phyloP scores from a whole-genome alignment of 768 basidiomycete species.

The Baorangia bicolor region DNA sequence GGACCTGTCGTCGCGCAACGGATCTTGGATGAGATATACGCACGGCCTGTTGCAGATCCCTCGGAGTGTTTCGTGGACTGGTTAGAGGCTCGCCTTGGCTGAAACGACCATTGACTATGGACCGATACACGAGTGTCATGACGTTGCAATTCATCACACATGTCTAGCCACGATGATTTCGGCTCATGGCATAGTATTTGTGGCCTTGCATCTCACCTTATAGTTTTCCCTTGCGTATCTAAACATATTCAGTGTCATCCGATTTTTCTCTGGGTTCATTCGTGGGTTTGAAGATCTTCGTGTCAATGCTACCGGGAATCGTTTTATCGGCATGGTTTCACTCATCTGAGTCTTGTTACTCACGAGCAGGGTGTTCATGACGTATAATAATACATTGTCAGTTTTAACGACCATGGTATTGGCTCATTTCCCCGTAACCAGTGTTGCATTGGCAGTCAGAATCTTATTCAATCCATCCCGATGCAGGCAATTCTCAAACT shows the following conservation, averaged over 20 bases:
- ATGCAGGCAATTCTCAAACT: conserved; percentile 65
- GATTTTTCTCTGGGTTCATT: not conserved
- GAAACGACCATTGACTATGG: conserved; percentile 21
- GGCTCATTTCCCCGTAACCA: not conserved
- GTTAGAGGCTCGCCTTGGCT: conserved; percentile 37
- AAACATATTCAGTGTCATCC: not conserved
- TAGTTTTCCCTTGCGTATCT: not conserved
- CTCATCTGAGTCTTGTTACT: not conserved
- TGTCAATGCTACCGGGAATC: not conserved
- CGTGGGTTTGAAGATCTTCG: not conserved
- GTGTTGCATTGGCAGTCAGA: conserved; percentile 42
- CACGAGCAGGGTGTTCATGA: not conserved
- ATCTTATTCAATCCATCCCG: conserved; percentile 64
- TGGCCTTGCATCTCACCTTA: not conserved
- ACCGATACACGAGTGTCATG: not conserved
- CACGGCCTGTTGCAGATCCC: conserved; percentile 32
- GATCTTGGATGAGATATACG: conserved; percentile 50
- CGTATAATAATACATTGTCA: not conserved
- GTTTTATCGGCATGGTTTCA: not conserved
- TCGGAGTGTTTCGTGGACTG: conserved; percentile 39
- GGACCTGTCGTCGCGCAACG: conserved; percentile 56
- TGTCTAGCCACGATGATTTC: not conserved
- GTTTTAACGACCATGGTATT: not conserved
- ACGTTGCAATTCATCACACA: not conserved
- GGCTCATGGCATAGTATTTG: not conserved